Evolutionary conservation across 306 rosid species (phyloP).

Genomic region (Gleditsia sinensis): DNA sequence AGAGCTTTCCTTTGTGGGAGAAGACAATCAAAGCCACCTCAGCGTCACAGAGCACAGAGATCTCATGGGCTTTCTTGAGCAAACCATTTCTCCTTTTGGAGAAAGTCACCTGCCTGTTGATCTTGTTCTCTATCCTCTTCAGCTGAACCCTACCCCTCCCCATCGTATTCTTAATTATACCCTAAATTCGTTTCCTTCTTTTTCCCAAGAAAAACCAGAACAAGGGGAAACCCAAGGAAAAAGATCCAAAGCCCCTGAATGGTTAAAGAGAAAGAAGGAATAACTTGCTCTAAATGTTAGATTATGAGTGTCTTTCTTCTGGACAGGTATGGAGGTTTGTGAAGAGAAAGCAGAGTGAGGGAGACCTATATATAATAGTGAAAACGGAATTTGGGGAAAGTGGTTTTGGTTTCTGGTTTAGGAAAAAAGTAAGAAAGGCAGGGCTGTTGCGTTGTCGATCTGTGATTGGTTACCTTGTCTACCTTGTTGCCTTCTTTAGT

Average conservation of each 20-base stretch:
- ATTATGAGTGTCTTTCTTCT: slow-evolving; percentile 37
- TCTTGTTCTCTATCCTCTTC: slow-evolving; percentile 90
- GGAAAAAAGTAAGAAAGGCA: too few species aligned
- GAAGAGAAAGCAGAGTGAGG: slow-evolving; percentile 36
- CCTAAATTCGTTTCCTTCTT: neutral
- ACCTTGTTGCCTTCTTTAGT: neutral
- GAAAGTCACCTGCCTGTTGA: slow-evolving; percentile 87
- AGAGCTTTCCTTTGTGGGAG: slow-evolving; percentile 88
- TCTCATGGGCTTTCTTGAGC: slow-evolving; percentile 88
- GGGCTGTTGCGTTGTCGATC: slow-evolving; percentile 14
- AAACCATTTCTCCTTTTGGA: slow-evolving; percentile 87
- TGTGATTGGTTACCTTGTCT: neutral
- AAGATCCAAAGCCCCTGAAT: neutral
- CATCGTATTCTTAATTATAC: slow-evolving; percentile 35
- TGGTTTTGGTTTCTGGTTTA: too few species aligned
- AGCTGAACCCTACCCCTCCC: slow-evolving; percentile 94
- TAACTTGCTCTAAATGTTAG: too few species aligned
- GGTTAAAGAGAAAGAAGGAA: neutral
- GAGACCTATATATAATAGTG: neutral
- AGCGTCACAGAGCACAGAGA: slow-evolving; percentile 96
- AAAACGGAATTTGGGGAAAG: neutral
- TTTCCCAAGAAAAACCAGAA: slow-evolving; percentile 29
- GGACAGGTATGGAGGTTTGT: slow-evolving; percentile 34
- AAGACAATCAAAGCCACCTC: slow-evolving; percentile 91
- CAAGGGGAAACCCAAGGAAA: slow-evolving; percentile 41